phyloP scores from a whole-genome alignment of 202 grass and related monocot genomes.

The Setaria viridis region DNA sequence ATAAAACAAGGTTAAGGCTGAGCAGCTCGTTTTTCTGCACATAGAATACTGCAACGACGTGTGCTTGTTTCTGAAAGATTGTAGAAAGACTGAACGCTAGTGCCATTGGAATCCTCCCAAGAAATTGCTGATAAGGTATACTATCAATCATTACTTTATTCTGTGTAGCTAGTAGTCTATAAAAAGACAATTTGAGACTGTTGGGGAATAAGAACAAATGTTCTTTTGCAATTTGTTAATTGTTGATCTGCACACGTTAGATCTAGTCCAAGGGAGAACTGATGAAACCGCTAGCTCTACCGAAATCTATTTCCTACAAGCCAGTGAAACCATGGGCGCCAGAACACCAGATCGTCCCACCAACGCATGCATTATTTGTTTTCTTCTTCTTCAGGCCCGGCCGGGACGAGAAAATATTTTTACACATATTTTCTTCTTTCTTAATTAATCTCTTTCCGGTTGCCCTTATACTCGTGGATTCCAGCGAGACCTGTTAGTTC shows the following conservation, averaged over 20 bases:
- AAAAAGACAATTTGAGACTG: slow-evolving; percentile 42
- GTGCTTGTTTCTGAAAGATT: slow-evolving; percentile 32
- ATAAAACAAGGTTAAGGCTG: not conserved
- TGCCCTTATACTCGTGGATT: slow-evolving; percentile 24
- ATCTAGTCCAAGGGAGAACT: slow-evolving; percentile 33
- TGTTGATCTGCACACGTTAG: slow-evolving; percentile 44
- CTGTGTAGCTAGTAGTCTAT: slow-evolving; percentile 22
- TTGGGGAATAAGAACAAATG: slow-evolving; percentile 59
- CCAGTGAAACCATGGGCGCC: slow-evolving; percentile 54
- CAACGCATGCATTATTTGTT: slow-evolving; percentile 10
- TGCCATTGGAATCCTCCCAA: slow-evolving; percentile 38
- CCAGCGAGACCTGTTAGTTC: slow-evolving; percentile 5
- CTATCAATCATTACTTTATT: slow-evolving; percentile 33
- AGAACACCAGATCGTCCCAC: slow-evolving; percentile 51
- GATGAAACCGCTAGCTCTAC: slow-evolving; percentile 48
- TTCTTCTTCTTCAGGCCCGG: slow-evolving; percentile 36
- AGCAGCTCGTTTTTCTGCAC: slow-evolving; percentile 18
- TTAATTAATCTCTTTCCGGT: not conserved
- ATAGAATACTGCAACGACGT: slow-evolving; percentile 18
- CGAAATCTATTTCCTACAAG: slow-evolving; percentile 21
- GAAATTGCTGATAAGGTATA: slow-evolving; percentile 27
- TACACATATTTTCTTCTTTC: not conserved
- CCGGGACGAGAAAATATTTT: not conserved
- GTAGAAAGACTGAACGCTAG: slow-evolving; percentile 12
- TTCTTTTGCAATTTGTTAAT: slow-evolving; percentile 45